Conservation (phyloP, 78 protist species). For the Chrysochromulina parva region DNA sequence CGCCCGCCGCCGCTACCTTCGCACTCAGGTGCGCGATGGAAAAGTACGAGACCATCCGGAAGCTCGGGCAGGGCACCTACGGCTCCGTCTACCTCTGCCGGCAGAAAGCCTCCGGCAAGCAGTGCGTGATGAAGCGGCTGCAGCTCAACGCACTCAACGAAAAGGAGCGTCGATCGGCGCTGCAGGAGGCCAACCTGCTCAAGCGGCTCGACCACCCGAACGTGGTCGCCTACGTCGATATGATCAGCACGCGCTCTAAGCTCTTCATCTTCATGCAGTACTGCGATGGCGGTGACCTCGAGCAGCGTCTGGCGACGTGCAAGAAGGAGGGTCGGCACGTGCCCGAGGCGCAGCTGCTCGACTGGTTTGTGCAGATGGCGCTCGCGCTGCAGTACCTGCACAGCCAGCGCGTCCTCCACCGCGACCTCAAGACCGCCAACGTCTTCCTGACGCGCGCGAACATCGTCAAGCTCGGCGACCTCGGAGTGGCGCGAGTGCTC, state of each 20-base stretch:
- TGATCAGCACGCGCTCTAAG: neutral
- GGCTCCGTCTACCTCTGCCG: conserved; percentile 11
- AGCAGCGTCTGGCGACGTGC: neutral
- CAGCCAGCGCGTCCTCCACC: neutral
- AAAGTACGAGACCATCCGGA: neutral
- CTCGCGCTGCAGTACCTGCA: conserved; percentile 29
- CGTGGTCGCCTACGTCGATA: conserved; percentile 21
- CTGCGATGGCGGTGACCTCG: conserved; percentile 36
- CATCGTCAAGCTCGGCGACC: conserved; percentile 1
- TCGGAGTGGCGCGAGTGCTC: conserved; percentile 19
- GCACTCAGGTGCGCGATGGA: neutral
- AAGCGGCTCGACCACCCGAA: neutral
- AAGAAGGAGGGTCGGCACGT: neutral
- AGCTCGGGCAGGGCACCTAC: neutral
- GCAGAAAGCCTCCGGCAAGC: neutral
- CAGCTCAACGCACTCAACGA: neutral
- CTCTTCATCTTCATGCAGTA: conserved; percentile 18
- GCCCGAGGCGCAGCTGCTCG: neutral
- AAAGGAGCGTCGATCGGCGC: neutral
- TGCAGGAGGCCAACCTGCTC: conserved; percentile 16
- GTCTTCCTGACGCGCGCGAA: neutral
- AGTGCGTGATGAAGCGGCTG: neutral
- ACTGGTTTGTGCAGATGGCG: conserved; percentile 24
- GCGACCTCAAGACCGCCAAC: conserved; percentile 15
- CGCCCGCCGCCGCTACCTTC: too few relatives aligned